A percentile compares a stretch with the other conserved stretches of the same genome.
phyloP scores from a whole-genome alignment of 2,329 filamentous ascomycete species.

The Botrytis fabae region DNA sequence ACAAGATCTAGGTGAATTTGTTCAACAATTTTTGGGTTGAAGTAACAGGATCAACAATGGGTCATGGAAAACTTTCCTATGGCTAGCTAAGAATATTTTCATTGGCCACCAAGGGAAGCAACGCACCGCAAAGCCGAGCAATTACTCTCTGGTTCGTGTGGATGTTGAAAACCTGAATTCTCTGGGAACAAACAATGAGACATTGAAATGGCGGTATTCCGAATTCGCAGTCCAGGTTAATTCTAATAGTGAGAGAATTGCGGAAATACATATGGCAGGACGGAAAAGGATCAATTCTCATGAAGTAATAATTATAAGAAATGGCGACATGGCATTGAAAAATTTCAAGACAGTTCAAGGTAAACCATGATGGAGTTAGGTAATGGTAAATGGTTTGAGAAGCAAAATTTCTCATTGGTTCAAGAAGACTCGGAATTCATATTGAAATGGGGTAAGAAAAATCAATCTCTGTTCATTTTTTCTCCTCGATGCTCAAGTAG shows the following conservation, averaged over 20 bases:
- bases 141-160: slow-evolving; percentile 2
- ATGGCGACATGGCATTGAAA: slow-evolving; percentile 15
- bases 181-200: slow-evolving; percentile 7
- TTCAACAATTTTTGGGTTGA: too few relatives aligned
- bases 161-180: neutral
- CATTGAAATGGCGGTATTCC: slow-evolving; percentile 18
- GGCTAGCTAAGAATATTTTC: neutral
- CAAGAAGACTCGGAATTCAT: neutral
- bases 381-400: slow-evolving; percentile 9
- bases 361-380: slow-evolving; percentile 18
- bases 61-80: neutral
- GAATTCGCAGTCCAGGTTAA: slow-evolving; percentile 1
- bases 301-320: slow-evolving; percentile 21
- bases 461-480: neutral
- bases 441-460: slow-evolving; percentile 14
- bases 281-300: slow-evolving; percentile 15
- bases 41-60: neutral
- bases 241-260: neutral
- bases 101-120: neutral
- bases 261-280: neutral
- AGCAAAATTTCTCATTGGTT: slow-evolving; percentile 17
- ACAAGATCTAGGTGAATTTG: neutral
- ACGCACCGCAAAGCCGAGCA: neutral
- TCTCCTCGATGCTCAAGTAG: neutral
- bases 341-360: slow-evolving; percentile 10